Percentiles rank a stretch among this genome's conserved stretches.
Evolutionary conservation across 1,139 yeast species (phyloP).

Genomic region (Hansenula anomala): DNA sequence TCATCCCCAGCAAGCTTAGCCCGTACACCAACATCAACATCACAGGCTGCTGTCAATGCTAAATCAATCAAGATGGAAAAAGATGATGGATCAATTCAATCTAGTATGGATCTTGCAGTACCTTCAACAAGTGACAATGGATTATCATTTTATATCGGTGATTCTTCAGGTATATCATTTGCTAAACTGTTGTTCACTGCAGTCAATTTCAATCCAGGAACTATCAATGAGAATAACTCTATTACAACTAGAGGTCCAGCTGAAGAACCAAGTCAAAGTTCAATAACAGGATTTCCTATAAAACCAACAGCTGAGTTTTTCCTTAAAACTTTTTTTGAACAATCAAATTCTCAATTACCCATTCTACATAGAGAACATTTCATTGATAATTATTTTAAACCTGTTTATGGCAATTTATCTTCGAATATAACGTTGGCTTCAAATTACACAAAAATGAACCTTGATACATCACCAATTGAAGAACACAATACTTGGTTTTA

Average conservation of each 20-base stretch:
- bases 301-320: slow-evolving; percentile 66
- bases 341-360: slow-evolving; percentile 78
- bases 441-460: slow-evolving; percentile 48
- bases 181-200: slow-evolving; percentile 76
- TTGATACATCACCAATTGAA: slow-evolving; percentile 18
- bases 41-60: too few species aligned
- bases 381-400: slow-evolving; percentile 59
- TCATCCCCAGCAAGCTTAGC: slow-evolving; percentile 14
- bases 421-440: slow-evolving; percentile 55
- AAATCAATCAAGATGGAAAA: slow-evolving; percentile 12
- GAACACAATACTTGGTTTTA: slow-evolving; percentile 44
- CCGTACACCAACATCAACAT: slow-evolving; percentile 19
- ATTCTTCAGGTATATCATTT: slow-evolving; percentile 62
- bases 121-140: slow-evolving; percentile 17
- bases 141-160: slow-evolving; percentile 38
- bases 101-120: slow-evolving; percentile 15
- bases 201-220: slow-evolving; percentile 47
- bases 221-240: slow-evolving; percentile 22
- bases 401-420: slow-evolving; percentile 70
- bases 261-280: slow-evolving; percentile 19
- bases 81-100: slow-evolving; percentile 15
- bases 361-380: slow-evolving; percentile 78
- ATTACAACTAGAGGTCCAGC: slow-evolving; percentile 21
- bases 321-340: slow-evolving; percentile 66
- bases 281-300: slow-evolving; percentile 47